Evolutionary conservation across 306 rosid species (phyloP).

Genomic region (Boehmeria nivea): DNA sequence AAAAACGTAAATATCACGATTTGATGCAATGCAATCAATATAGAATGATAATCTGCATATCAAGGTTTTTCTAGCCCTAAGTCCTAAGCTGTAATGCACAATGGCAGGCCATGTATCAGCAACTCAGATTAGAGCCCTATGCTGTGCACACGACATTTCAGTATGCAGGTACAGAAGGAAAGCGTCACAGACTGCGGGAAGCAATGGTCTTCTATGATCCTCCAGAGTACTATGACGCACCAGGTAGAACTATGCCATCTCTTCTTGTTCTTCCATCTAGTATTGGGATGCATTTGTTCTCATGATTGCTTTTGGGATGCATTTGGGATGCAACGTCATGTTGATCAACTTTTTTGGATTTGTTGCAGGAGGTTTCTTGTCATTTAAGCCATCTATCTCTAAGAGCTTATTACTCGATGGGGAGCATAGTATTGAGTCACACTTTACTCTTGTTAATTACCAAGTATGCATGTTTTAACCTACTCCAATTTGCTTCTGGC

Average conservation of each 20-base stretch:
- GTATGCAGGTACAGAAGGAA: conserved; percentile 89
- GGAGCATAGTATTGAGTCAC: conserved; percentile 60
- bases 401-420: conserved; percentile 66
- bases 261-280: too few relatives aligned
- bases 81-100: conserved; percentile 18
- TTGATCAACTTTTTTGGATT: conserved; percentile 13
- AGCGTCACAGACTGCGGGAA: conserved; percentile 93
- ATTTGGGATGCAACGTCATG: not conserved
- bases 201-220: conserved; percentile 88
- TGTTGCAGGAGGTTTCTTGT: conserved; percentile 79
- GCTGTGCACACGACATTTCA: conserved; percentile 95
- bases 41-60: conserved; percentile 9
- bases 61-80: not conserved
- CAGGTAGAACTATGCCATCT: conserved; percentile 38
- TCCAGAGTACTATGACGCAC: conserved; percentile 77
- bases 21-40: conserved; percentile 6
- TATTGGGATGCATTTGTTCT: not conserved
- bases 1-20: conserved; percentile 7
- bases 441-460: conserved; percentile 76
- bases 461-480: conserved; percentile 64
- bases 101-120: conserved; percentile 79
- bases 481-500: conserved; percentile 30
- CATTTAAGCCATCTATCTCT: conserved; percentile 83
- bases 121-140: conserved; percentile 79
- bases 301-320: too few relatives aligned